These are phyloP conservation scores for Phalaenopsis hybrid DNA, from an alignment of 116 monocot genomes.

Conservation along the genomic window DNA sequence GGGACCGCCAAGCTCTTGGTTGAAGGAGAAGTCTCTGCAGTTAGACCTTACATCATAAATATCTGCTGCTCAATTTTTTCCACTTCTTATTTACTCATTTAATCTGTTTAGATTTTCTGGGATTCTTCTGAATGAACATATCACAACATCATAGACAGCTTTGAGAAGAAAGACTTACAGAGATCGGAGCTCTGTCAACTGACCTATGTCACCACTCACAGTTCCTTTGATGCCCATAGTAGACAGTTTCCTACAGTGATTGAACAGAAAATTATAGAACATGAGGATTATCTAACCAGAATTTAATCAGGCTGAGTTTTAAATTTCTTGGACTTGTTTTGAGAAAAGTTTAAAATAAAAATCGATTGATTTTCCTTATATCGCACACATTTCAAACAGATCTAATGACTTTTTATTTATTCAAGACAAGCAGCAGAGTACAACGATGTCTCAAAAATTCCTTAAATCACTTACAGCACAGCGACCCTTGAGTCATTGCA, in stretches of 20 bases:
- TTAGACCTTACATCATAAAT: background rate
- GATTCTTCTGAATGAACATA: too few species aligned
- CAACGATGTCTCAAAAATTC: too few species aligned
- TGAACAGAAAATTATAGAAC: background rate
- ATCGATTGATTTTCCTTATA: background rate
- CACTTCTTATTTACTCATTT: too few species aligned
- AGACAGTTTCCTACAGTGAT: constrained; percentile 48
- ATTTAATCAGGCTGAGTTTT: background rate
- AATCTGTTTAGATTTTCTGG: too few species aligned
- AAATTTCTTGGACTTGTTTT: background rate
- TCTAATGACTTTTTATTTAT: too few species aligned
- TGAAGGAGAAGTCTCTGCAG: constrained; percentile 66
- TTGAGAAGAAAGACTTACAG: constrained; percentile 40
- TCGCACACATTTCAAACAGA: too few species aligned
- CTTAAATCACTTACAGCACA: constrained; percentile 21
- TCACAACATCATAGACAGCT: background rate
- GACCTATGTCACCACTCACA: constrained; percentile 47
- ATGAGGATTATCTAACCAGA: background rate
- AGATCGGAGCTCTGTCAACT: constrained; percentile 39
- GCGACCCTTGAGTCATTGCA: constrained; percentile 36
- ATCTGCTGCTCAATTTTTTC: background rate
- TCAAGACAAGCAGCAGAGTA: too few species aligned
- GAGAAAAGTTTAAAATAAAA: background rate
- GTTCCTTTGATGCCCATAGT: constrained; percentile 56
- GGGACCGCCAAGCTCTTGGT: constrained; percentile 40